A percentile compares a stretch with the other conserved stretches of the same genome.
Conservation (phyloP, 768 basidiomycete species). For the Dendrothele bispora region DNA sequence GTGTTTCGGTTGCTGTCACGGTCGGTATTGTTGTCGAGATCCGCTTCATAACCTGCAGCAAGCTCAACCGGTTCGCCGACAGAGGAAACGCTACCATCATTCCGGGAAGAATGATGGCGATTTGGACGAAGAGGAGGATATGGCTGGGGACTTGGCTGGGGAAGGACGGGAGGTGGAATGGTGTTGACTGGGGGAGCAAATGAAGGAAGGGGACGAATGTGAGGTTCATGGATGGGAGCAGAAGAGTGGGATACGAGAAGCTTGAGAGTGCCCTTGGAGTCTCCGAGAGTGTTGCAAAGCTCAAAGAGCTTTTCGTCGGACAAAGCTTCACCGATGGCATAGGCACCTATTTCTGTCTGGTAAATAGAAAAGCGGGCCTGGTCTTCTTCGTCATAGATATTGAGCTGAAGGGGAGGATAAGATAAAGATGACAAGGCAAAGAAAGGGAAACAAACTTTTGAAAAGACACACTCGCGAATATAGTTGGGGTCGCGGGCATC, state of each 20-base stretch:
- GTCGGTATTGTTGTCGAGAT: conserved; percentile 62
- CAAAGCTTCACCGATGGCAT: conserved; percentile 72
- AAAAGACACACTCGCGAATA: conserved; percentile 80
- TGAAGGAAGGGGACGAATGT: conserved; percentile 32
- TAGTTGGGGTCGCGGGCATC: conserved; percentile 62
- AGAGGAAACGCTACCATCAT: conserved; percentile 67
- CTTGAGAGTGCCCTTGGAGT: conserved; percentile 79
- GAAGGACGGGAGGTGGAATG: conserved; percentile 56
- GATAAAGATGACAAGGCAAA: conserved; percentile 7
- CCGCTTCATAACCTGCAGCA: conserved; percentile 70
- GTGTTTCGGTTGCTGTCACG: conserved; percentile 43
- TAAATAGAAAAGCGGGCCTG: conserved; percentile 77
- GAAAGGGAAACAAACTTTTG: conserved; percentile 50
- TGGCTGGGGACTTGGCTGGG: conserved; percentile 27
- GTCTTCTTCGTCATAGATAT: conserved; percentile 81
- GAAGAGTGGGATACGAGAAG: conserved; percentile 74
- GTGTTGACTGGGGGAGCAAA: conserved; percentile 37
- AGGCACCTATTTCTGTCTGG: conserved; percentile 83
- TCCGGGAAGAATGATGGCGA: conserved; percentile 56
- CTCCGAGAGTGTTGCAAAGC: conserved; percentile 71
- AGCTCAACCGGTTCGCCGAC: conserved; percentile 60
- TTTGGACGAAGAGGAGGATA: conserved; percentile 52
- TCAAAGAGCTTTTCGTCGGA: conserved; percentile 68
- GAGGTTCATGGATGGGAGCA: conserved; percentile 56
- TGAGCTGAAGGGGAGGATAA: conserved; percentile 46